Evolutionary conservation across 768 basidiomycete species (phyloP).

Genomic region (Botryobasidium botryosum): DNA sequence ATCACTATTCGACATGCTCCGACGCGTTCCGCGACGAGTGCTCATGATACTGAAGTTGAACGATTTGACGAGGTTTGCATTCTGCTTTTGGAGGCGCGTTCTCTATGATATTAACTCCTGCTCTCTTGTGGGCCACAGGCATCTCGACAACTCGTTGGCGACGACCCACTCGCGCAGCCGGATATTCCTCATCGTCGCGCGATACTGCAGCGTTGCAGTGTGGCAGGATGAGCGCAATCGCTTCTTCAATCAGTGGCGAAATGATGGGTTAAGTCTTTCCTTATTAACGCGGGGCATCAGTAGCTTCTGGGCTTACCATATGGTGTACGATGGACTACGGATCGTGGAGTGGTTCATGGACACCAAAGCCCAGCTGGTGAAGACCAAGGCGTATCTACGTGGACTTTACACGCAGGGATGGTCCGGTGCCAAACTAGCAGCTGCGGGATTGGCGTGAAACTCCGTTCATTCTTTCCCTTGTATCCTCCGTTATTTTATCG

Average conservation of each 20-base stretch:
- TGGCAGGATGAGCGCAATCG: constrained; percentile 51
- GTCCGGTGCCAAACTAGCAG: too few species aligned
- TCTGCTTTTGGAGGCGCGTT: not conserved
- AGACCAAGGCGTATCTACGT: too few species aligned
- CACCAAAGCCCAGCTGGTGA: constrained; percentile 35
- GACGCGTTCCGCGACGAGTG: constrained; percentile 69
- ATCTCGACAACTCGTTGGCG: constrained; percentile 65
- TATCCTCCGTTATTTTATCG: too few species aligned
- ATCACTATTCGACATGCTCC: constrained; percentile 74
- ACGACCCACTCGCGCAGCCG: constrained; percentile 65
- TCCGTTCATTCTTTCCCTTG: too few species aligned
- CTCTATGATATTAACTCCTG: not conserved
- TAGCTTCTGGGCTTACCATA: constrained; percentile 56
- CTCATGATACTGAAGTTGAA: constrained; percentile 77
- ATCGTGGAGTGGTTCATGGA: constrained; percentile 50
- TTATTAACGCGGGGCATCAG: constrained; percentile 33
- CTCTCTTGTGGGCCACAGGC: too few species aligned
- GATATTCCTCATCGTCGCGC: constrained; percentile 81
- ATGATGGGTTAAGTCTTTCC: constrained; percentile 4
- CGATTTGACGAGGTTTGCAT: constrained; percentile 30
- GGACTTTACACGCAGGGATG: too few species aligned
- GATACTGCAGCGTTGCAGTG: constrained; percentile 67
- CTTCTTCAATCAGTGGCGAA: constrained; percentile 17
- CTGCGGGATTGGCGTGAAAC: too few species aligned
- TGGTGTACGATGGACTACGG: constrained; percentile 31